Percentiles rank a stretch among this genome's conserved stretches.
These are phyloP conservation scores for Penicillium hordei DNA, from an alignment of 2,329 filamentous ascomycete species.

Conservation along the genomic window DNA sequence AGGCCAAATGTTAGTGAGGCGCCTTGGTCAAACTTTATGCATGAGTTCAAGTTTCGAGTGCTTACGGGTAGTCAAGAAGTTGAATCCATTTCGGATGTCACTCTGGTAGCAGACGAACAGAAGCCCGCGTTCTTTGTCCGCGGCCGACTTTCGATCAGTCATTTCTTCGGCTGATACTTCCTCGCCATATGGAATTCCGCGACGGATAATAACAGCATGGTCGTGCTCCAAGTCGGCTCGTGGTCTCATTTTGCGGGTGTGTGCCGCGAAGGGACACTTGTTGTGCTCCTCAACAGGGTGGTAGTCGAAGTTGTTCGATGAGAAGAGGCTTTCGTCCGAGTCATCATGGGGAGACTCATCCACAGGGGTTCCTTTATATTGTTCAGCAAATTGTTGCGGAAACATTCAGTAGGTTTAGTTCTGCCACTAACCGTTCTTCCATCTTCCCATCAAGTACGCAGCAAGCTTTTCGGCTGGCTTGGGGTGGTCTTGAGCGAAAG, in stretches of 20 bases:
- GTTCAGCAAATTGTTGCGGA: not conserved
- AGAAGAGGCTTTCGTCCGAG: slow-evolving; percentile 35
- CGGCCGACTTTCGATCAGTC: slow-evolving; percentile 22
- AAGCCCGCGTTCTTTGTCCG: slow-evolving; percentile 43
- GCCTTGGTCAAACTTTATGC: not conserved
- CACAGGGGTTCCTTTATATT: slow-evolving; percentile 34
- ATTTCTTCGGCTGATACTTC: slow-evolving; percentile 41
- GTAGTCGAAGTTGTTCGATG: slow-evolving; percentile 44
- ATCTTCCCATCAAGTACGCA: slow-evolving; percentile 47
- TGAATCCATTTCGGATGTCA: slow-evolving; percentile 40
- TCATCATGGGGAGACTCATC: slow-evolving; percentile 32
- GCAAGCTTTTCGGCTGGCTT: slow-evolving; percentile 36
- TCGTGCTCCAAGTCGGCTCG: slow-evolving; percentile 37
- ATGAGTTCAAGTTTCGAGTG: not conserved
- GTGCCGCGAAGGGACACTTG: slow-evolving; percentile 49
- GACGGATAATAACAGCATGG: slow-evolving; percentile 43
- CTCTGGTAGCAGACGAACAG: slow-evolving; percentile 51
- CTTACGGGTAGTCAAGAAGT: slow-evolving; percentile 35
- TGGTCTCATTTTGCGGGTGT: slow-evolving; percentile 51
- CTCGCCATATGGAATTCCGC: slow-evolving; percentile 47
- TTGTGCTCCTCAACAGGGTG: slow-evolving; percentile 29
- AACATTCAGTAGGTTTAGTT: not conserved
- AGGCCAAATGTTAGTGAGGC: not conserved
- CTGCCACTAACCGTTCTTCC: slow-evolving; percentile 39
- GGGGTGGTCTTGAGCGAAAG: slow-evolving; percentile 21